These are phyloP conservation scores for Magnolia officinalis DNA, from an alignment of 164 flowering plant species.

Conservation along the genomic window DNA sequence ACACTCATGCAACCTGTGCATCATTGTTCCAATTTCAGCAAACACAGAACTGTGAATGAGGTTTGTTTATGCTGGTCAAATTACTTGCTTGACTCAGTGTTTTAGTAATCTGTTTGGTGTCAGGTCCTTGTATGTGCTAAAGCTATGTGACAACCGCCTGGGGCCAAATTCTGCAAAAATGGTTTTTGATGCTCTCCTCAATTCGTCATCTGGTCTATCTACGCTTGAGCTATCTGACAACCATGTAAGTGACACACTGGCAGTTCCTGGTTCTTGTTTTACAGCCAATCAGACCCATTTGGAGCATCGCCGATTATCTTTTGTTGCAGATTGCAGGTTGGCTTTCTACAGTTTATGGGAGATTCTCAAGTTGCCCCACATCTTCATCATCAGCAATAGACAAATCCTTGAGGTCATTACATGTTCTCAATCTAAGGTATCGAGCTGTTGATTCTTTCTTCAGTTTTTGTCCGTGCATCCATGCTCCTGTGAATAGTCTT, in stretches of 20 bases:
- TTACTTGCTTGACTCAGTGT: background rate
- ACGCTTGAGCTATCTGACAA: conserved; percentile 77
- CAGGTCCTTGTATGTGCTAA: conserved; percentile 60
- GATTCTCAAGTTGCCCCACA: conserved; percentile 14
- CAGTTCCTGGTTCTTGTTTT: background rate
- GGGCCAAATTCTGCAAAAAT: conserved; percentile 46
- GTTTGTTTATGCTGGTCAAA: background rate
- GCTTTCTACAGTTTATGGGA: conserved; percentile 45
- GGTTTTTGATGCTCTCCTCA: conserved; percentile 46
- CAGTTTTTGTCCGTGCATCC: background rate
- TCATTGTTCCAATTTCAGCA: background rate
- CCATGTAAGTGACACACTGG: conserved; percentile 46
- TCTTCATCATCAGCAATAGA: conserved; percentile 20
- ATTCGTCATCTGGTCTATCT: conserved; percentile 51
- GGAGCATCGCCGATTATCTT: background rate
- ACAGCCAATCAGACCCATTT: background rate
- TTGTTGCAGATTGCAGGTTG: conserved; percentile 71
- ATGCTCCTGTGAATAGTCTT: no score
- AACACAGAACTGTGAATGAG: background rate
- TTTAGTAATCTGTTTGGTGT: conserved; percentile 13
- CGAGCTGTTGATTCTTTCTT: background rate
- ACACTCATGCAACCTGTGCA: background rate
- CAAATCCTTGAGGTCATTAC: conserved; percentile 52
- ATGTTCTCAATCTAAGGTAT: conserved; percentile 74
- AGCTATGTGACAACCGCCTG: conserved; percentile 41